Evolutionary conservation across 2,329 filamentous ascomycete species (phyloP), one percentile per base, ranked within the genome.

Genomic region (Colletotrichum sp.): DNA sequence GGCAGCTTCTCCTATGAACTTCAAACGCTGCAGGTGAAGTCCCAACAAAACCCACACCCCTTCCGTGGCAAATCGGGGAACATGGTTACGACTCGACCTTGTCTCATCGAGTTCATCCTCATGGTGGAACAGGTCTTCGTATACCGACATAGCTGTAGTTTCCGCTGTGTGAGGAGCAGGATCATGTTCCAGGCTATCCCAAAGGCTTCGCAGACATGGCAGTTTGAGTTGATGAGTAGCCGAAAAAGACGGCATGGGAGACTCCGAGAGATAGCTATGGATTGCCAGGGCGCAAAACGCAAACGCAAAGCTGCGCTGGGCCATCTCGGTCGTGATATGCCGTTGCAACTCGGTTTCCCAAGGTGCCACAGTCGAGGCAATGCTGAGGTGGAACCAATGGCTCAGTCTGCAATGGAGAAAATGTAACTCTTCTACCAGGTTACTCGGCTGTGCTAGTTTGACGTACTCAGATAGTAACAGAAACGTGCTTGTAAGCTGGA

Each of bases 41-140:
- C 34, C 62, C 8, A 64, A 5, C 22, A 39, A 16, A 15, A 64
- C 34, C 62, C 62, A 64, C 13, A 44, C 18, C 9, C 1, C 13
- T 26, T 64, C 62, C 7, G 32, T 22, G n/a, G 32, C 12, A 22
- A 30, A 4, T 22, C 12, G 30, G 10, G 44, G n/a, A 52, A 52
- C 16, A 22, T 13, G 4, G 6, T 13, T 13, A 5, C n/a, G n/a
- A 1, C 3, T 22, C 6, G 1, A 24, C 8, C 2, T 12, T 24
- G 24, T 26, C 55, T 26, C 55, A 59, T 59, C 55, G 5, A 16
- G 13, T 59, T 16, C 24, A 59, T 59, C 16, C 26, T 6, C 55
- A 16, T 28, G 0, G 1, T 3, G 22, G 0, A 59, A 4, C 15
- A 59, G 1, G 8, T 18, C 6, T n/a, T 59, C 55, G 24, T 30